phyloP scores from a whole-genome alignment of 2,329 filamentous ascomycete species.

The Juglanconis sp. region DNA sequence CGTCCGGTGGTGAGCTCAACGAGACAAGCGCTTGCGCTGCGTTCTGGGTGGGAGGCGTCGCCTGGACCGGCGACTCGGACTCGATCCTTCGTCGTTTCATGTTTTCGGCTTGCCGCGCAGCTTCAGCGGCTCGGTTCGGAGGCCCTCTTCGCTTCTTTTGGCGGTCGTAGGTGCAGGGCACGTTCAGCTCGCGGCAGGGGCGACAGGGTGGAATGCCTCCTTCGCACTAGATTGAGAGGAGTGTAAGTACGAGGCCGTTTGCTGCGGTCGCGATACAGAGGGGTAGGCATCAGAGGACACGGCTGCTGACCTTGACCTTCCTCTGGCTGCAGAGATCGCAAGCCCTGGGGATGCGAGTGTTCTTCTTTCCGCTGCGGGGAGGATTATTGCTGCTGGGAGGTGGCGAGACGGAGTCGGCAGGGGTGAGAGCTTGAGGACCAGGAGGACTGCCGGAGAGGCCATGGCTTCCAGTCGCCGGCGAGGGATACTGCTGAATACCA shows the following conservation, averaged over 20 bases:
- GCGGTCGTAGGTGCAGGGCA: constrained; percentile 56
- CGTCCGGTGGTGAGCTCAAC: constrained; percentile 35
- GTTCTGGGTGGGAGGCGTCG: constrained; percentile 42
- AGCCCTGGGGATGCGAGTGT: constrained; percentile 54
- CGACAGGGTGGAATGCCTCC: constrained; percentile 54
- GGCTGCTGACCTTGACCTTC: constrained; percentile 49
- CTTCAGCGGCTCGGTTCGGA: constrained; percentile 57
- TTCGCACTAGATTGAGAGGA: constrained; percentile 40
- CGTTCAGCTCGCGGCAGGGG: constrained; percentile 53
- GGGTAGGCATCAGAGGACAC: no score
- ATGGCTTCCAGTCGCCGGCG: background rate
- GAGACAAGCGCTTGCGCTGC: constrained; percentile 48
- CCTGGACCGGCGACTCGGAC: constrained; percentile 4
- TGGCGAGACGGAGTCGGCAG: background rate
- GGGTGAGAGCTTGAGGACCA: background rate
- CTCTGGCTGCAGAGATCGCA: constrained; percentile 62
- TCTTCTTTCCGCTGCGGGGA: constrained; percentile 31
- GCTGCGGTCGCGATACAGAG: no score
- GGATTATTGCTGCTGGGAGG: background rate
- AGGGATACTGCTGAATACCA: background rate
- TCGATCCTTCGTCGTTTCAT: constrained; percentile 42
- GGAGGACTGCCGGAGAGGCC: constrained; percentile 4
- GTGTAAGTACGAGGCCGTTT: constrained; percentile 13
- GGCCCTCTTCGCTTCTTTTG: constrained; percentile 58
- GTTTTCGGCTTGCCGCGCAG: constrained; percentile 44